These are phyloP conservation scores for Cadophora luteo-olivacea DNA, from an alignment of 2,329 filamentous ascomycete genomes.

Conservation along the genomic window DNA sequence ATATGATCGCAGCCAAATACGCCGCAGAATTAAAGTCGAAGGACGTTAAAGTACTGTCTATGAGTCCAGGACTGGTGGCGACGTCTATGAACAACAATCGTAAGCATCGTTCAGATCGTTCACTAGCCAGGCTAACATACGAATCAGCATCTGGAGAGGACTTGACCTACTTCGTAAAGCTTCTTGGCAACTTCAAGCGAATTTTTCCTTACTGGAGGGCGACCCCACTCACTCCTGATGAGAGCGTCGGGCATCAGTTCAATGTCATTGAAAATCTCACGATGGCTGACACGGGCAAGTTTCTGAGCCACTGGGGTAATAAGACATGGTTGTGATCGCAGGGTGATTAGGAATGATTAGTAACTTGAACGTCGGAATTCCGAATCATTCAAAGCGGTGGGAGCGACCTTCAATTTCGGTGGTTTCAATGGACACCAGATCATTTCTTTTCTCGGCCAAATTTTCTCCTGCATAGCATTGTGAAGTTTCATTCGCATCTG, in stretches of 20 bases:
- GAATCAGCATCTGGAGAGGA: conserved; percentile 16
- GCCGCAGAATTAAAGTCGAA: conserved; percentile 52
- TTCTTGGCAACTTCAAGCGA: conserved; percentile 24
- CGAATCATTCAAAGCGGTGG: no score
- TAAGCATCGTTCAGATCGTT: neutral
- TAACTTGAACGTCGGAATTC: no score
- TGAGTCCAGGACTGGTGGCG: conserved; percentile 59
- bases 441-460: no score
- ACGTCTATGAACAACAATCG: conserved; percentile 26
- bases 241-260: conserved; percentile 30
- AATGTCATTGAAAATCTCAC: conserved; percentile 35
- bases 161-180: neutral
- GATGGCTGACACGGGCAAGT: conserved; percentile 32
- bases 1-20: conserved; percentile 60
- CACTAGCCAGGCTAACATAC: neutral
- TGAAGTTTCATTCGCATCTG: no score
- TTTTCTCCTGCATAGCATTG: no score
- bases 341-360: neutral
- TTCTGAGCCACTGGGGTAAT: conserved; percentile 33
- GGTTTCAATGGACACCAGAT: no score
- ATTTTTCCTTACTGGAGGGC: conserved; percentile 29
- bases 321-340: conserved; percentile 31
- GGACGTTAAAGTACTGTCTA: conserved; percentile 57
- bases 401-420: no score
- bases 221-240: conserved; percentile 18